These are phyloP conservation scores for Hondaea fermentalgiana DNA, from an alignment of 108 stramenopile species.

Conservation along the genomic window DNA sequence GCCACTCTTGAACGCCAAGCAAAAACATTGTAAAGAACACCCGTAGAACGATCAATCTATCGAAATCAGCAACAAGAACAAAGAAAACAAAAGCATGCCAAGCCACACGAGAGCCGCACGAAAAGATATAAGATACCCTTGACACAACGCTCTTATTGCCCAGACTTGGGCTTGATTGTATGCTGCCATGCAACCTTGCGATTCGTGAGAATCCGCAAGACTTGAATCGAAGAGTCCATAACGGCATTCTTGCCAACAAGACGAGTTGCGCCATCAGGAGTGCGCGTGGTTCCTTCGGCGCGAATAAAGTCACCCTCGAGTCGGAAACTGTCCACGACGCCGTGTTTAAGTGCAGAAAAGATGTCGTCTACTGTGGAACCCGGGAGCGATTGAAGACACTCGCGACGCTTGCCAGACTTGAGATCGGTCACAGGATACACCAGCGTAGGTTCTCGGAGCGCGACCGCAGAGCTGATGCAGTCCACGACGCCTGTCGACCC, in stretches of 20 bases:
- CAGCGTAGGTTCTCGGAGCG: neutral
- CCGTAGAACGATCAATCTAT: too few relatives aligned
- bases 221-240: neutral
- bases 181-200: neutral
- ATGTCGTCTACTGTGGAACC: constrained; percentile 22
- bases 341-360: constrained; percentile 1
- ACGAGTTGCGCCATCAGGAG: neutral
- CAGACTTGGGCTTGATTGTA: neutral
- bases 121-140: too few relatives aligned
- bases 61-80: too few relatives aligned
- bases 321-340: neutral
- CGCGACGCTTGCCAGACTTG: neutral
- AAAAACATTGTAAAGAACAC: too few relatives aligned
- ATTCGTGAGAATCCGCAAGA: constrained; percentile 2
- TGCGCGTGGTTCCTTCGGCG: constrained; percentile 1
- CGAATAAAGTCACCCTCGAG: constrained; percentile 25
- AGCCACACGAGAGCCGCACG: too few relatives aligned
- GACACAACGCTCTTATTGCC: too few relatives aligned
- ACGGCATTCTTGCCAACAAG: neutral
- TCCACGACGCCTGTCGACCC: constrained; percentile 2
- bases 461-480: constrained; percentile 12
- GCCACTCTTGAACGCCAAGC: too few relatives aligned
- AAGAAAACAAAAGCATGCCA: too few relatives aligned
- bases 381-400: neutral
- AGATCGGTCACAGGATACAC: neutral